Base-by-base conservation (phyloP, 441 rosid species). In the Jatropha podagrica region DNA sequence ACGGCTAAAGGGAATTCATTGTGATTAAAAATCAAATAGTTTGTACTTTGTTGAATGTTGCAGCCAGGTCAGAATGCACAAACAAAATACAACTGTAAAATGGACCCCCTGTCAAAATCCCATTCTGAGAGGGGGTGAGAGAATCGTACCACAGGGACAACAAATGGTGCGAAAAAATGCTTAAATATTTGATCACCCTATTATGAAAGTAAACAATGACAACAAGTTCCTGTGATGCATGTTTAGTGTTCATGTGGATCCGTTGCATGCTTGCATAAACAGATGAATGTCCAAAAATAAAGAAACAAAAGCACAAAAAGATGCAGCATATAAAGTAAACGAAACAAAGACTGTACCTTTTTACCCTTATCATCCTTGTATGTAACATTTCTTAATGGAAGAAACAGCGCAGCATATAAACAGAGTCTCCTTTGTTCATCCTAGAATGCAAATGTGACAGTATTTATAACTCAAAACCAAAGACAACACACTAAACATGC, bases 391-490 rank as follows among this genome's bases (percentile, higher is more conserved):
- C 91, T 83, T 54, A 92, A 80, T 27, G 97, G 97, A 74, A 92
- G 90, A 87, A 96, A 96, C 63, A 96, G 77, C 69, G 99, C 95
- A 72, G 97, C 88, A 85, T 93, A 96, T 44, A 89, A 75, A 71
- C 89, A 81, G 66, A 96, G 89, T 85, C 97, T 89, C 81, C 85
- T 85, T 73, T 91, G 90, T 54, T 96, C 97, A 72, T 81, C 94
- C 99, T 95, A 75, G 73, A 82, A 80, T 77, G 74, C 78, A 81
- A 37, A 76, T 37, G 62, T 52, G 65, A 74, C 60, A 74, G 46
- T 60, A 76, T 63, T 8, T 64, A 77, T 26, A 68, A 78, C 37
- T 49, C 62, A 75, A 69, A 80, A 60, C 44, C 54, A 49, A 67
- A 37, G 13, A 60, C 2, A 54, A 40, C 2, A 54, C 6, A 52